Base-by-base conservation (phyloP, 2,329 filamentous ascomycete species). In the Microcyclospora tardicrescens region DNA sequence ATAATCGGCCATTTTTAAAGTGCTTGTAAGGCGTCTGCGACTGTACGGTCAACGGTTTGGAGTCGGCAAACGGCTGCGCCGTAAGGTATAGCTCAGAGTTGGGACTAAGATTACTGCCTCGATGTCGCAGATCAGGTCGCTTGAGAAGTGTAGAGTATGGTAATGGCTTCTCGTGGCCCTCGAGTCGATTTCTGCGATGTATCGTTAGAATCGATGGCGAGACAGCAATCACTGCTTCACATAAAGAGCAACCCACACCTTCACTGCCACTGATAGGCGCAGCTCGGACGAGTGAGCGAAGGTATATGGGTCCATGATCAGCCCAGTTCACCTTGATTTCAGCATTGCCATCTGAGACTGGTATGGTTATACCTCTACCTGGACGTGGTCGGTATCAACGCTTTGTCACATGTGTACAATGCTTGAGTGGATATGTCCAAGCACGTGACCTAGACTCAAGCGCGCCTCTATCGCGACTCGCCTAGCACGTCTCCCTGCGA, bases 21-120 rank as follows among this genome's bases (percentile, higher is more conserved):
- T 84, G 67, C 56, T 86, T 94, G 64, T 96, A 96, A 16, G 85
- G 75, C 2, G 91, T 98, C 60, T 96, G 89, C 10, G 93, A 74
- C 0, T 86, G 83, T 1, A 96, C 84, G 0, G 87, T 93, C 49
- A 98, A 66, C 28, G 89, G 86, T 59, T 98, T 98, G 19, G 87
- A 95, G 53, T 93, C 86, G 10, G 87, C 84, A 81, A 89, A 98
- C 53, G 96, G 73, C 61, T 96, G 91, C 8, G 81, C 82, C 0
- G 87, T 95, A 35, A 93, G 79, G 56, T 89, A 95, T 35, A 98
- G 78, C 59, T 98, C 91, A 16, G 86, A 95, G 57, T 81, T 68
- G 1, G 80, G 68, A 60, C 83, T 86, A 46, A 79, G 75, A 53
- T 89, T 91, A 14, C 89, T 94, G 36, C 85, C 89, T 39, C 91